Conservation (phyloP, 1,139 yeast genomes). For the Saccharomycopsis hybrid region DNA sequence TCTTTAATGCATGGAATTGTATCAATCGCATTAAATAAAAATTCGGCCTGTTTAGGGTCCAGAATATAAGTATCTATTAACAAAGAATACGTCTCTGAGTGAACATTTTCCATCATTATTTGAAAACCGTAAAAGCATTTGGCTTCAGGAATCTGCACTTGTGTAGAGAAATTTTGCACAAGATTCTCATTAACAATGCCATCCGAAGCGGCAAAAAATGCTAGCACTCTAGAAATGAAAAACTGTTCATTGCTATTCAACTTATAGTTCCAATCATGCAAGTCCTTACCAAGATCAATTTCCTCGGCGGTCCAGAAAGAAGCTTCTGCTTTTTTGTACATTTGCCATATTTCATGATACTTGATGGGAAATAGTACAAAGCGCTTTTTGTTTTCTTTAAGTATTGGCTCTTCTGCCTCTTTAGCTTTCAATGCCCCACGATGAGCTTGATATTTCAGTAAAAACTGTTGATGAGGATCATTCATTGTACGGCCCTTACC, state of each 20-base stretch:
- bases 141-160: constrained; percentile 96
- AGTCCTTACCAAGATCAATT: constrained; percentile 89
- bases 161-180: constrained; percentile 94
- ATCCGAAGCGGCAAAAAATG: constrained; percentile 98
- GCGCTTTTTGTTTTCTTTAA: constrained; percentile 79
- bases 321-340: constrained; percentile 98
- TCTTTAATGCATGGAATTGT: constrained; percentile 89
- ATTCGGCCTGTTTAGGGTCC: constrained; percentile 88
- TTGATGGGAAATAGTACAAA: constrained; percentile 96
- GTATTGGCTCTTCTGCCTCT: constrained; percentile 60
- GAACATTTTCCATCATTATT: constrained; percentile 99
- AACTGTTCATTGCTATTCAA: constrained; percentile 85
- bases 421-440: neutral
- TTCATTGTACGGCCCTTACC: too few relatives aligned
- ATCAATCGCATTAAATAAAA: constrained; percentile 87
- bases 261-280: constrained; percentile 80
- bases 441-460: neutral
- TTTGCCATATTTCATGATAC: constrained; percentile 98
- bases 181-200: constrained; percentile 96
- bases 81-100: constrained; percentile 92
- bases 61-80: constrained; percentile 91
- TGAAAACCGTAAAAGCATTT: constrained; percentile 98
- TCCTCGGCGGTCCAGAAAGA: constrained; percentile 99
- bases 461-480: neutral
- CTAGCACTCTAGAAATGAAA: constrained; percentile 85